Evolutionary conservation across 1,284 basidiomycete genomes (phyloP).

Genomic region (Moesziomyces parantarcticus): DNA sequence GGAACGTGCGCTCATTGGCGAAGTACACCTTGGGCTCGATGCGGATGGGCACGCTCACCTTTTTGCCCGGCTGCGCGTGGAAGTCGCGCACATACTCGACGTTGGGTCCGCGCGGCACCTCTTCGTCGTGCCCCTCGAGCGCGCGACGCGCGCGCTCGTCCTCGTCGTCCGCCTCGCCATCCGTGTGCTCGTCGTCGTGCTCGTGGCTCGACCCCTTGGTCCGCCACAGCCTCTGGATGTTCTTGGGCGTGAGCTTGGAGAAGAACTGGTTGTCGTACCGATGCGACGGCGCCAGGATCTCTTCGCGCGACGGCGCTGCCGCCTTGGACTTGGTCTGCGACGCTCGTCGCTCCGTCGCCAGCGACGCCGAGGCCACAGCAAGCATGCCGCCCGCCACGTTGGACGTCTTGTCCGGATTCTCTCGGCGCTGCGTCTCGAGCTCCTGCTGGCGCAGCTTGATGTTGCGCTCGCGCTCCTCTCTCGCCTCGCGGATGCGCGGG

Average conservation of each 20-base stretch:
- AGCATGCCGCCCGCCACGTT: slow-evolving; percentile 45
- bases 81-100: slow-evolving; percentile 77
- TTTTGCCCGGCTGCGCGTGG: slow-evolving; percentile 85
- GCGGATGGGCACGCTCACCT: slow-evolving; percentile 89
- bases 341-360: slow-evolving; percentile 20
- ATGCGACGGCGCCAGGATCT: slow-evolving; percentile 63
- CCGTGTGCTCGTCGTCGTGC: slow-evolving; percentile 40
- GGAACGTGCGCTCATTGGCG: slow-evolving; percentile 85
- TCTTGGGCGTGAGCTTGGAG: slow-evolving; percentile 63
- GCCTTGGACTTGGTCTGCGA: slow-evolving; percentile 25
- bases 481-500: slow-evolving; percentile 60
- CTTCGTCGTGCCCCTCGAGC: slow-evolving; percentile 64
- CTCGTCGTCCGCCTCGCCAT: slow-evolving; percentile 68
- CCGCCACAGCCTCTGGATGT: slow-evolving; percentile 62
- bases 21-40: slow-evolving; percentile 99
- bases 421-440: slow-evolving; percentile 55
- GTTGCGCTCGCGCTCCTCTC: slow-evolving; percentile 64
- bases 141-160: slow-evolving; percentile 62
- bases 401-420: slow-evolving; percentile 50
- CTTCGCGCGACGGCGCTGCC: slow-evolving; percentile 46
- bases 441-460: slow-evolving; percentile 60
- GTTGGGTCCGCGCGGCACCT: slow-evolving; percentile 69
- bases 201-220: slow-evolving; percentile 46
- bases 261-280: slow-evolving; percentile 65
- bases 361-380: slow-evolving; percentile 38